phyloP scores from a whole-genome alignment of 495 filamentous ascomycete species.

The Filosporella fistucella region DNA sequence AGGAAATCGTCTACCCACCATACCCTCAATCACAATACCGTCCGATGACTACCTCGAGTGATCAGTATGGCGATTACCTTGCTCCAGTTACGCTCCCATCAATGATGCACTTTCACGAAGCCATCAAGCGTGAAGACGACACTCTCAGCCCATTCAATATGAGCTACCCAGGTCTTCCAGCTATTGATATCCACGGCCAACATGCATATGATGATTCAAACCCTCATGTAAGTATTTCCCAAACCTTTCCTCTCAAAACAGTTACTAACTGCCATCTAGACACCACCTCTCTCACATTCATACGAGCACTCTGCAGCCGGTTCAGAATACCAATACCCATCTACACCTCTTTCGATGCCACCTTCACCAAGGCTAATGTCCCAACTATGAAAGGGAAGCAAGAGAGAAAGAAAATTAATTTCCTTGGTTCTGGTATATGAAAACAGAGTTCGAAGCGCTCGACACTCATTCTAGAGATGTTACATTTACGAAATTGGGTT shows the following conservation, averaged over 20 bases:
- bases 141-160: slow-evolving; percentile 67
- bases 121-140: slow-evolving; percentile 55
- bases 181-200: slow-evolving; percentile 64
- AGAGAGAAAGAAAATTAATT: not conserved
- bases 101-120: slow-evolving; percentile 56
- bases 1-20: slow-evolving; percentile 61
- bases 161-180: slow-evolving; percentile 70
- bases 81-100: slow-evolving; percentile 63
- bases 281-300: slow-evolving; percentile 78
- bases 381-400: slow-evolving; percentile 16
- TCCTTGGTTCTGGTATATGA: slow-evolving; percentile 3
- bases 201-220: slow-evolving; percentile 59
- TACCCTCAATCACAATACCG: slow-evolving; percentile 65
- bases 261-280: slow-evolving; percentile 45
- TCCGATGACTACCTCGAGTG: slow-evolving; percentile 52
- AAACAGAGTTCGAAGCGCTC: slow-evolving; percentile 29
- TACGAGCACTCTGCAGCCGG: slow-evolving; percentile 68
- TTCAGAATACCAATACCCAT: slow-evolving; percentile 60
- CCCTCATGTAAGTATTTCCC: slow-evolving; percentile 61
- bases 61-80: slow-evolving; percentile 60
- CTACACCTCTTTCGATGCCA: slow-evolving; percentile 65
- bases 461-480: slow-evolving; percentile 21
- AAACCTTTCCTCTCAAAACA: slow-evolving; percentile 9
- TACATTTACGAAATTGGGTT: slow-evolving; percentile 15
- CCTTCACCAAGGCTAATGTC: slow-evolving; percentile 43